Conservation (phyloP, 129 eudicot species). For the Oenanthe sinensis region DNA sequence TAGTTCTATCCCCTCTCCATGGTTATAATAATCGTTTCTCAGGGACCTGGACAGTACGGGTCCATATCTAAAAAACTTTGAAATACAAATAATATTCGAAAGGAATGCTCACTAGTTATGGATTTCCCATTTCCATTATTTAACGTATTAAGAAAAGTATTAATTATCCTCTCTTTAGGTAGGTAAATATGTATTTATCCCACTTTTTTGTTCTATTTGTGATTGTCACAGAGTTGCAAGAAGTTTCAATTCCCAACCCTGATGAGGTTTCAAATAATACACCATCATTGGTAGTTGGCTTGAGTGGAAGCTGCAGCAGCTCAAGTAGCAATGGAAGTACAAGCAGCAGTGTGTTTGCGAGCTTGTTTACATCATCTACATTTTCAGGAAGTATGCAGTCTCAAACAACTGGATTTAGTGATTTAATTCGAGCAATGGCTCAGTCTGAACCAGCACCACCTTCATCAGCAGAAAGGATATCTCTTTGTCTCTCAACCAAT, state of each 20-base stretch:
- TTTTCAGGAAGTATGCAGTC: constrained; percentile 45
- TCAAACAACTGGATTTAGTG: constrained; percentile 46
- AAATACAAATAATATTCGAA: no score
- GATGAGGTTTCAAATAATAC: constrained; percentile 33
- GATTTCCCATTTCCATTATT: not conserved
- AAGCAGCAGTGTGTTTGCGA: constrained; percentile 73
- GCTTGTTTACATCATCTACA: constrained; percentile 76
- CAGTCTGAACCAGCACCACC: constrained; percentile 36
- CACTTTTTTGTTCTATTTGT: constrained; percentile 3
- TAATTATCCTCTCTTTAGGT: not conserved
- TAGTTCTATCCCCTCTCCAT: no score
- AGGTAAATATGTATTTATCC: constrained; percentile 10
- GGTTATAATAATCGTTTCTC: no score
- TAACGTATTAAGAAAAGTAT: not conserved
- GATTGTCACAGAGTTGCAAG: constrained; percentile 38
- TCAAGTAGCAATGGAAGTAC: constrained; percentile 64
- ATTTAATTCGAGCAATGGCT: constrained; percentile 37
- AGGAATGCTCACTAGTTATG: not conserved
- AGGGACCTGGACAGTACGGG: no score
- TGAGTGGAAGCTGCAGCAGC: constrained; percentile 45
- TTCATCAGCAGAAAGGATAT: constrained; percentile 52
- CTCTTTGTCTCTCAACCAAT: constrained; percentile 66
- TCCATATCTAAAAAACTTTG: no score
- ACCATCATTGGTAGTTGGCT: constrained; percentile 24
- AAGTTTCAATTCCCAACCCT: constrained; percentile 24